These are phyloP conservation scores for Mentha longifolia DNA, from an alignment of 257 asterid genomes.

Conservation along the genomic window DNA sequence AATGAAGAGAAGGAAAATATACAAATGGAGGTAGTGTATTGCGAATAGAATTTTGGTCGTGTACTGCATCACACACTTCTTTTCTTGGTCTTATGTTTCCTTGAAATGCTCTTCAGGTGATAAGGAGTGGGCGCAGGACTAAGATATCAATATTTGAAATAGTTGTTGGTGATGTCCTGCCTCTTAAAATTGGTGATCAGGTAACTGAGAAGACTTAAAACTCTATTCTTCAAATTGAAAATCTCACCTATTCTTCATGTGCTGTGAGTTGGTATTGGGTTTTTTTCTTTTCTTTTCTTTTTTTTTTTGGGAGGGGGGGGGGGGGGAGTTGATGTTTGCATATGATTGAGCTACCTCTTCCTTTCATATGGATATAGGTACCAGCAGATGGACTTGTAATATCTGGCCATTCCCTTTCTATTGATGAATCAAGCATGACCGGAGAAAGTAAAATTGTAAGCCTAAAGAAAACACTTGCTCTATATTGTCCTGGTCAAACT, in stretches of 20 bases:
- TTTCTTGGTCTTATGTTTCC: constrained; percentile 17
- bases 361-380: constrained; percentile 54
- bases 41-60: constrained; percentile 13
- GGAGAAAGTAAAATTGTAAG: constrained; percentile 97
- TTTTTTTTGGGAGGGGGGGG: neutral
- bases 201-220: constrained; percentile 41
- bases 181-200: constrained; percentile 99
- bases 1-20: constrained; percentile 95
- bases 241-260: neutral
- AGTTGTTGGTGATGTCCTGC: constrained; percentile 90
- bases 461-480: constrained; percentile 12
- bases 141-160: constrained; percentile 82
- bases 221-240: neutral
- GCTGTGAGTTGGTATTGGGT: neutral
- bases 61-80: neutral
- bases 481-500: constrained; percentile 19
- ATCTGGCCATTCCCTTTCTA: constrained; percentile 77
- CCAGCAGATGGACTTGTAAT: constrained; percentile 96
- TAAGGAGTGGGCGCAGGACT: constrained; percentile 80
- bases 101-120: constrained; percentile 52
- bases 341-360: constrained; percentile 24
- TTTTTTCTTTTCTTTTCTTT: neutral
- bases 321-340: constrained; percentile 11
- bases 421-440: constrained; percentile 98
- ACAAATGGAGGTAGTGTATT: constrained; percentile 77